Conservation (phyloP, 1,139 yeast genomes). For the Schwanniomyces etchellsii region DNA sequence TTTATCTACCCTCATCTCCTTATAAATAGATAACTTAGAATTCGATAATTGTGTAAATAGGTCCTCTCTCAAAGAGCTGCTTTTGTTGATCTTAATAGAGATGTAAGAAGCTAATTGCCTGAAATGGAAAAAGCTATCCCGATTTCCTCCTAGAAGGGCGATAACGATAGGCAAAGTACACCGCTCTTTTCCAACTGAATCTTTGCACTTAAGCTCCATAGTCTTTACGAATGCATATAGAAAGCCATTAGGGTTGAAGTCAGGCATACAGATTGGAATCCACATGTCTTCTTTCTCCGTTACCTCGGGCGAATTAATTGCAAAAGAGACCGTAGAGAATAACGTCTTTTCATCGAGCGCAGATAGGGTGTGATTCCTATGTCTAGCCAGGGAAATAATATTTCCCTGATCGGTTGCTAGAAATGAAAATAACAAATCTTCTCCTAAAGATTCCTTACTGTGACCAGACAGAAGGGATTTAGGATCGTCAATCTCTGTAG, state of each 20-base stretch:
- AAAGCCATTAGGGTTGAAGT: constrained; percentile 84
- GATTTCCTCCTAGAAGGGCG: constrained; percentile 75
- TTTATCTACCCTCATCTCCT: constrained; percentile 53
- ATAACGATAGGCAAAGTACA: constrained; percentile 42
- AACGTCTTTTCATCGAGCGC: constrained; percentile 29
- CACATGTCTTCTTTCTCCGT: constrained; percentile 63
- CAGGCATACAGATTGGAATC: constrained; percentile 91
- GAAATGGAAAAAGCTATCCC: constrained; percentile 74
- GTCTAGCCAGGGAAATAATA: constrained; percentile 28
- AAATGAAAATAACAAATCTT: constrained; percentile 32
- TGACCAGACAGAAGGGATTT: neutral
- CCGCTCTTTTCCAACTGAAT: constrained; percentile 10
- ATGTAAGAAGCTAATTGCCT: constrained; percentile 54
- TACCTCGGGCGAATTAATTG: constrained; percentile 9
- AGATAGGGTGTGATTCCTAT: constrained; percentile 27
- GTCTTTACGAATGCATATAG: constrained; percentile 73
- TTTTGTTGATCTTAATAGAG: constrained; percentile 32
- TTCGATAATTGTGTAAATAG: constrained; percentile 27
- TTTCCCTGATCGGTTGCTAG: constrained; percentile 18
- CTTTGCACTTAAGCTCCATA: constrained; percentile 27
- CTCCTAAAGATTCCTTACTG: constrained; percentile 10
- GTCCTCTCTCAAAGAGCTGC: constrained; percentile 31
- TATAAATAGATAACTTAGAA: constrained; percentile 15
- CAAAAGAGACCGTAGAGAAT: constrained; percentile 19
- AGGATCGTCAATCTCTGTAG: constrained; percentile 5